Evolutionary conservation across 345 rosid species (phyloP).

Genomic region (Barbarea vulgaris): DNA sequence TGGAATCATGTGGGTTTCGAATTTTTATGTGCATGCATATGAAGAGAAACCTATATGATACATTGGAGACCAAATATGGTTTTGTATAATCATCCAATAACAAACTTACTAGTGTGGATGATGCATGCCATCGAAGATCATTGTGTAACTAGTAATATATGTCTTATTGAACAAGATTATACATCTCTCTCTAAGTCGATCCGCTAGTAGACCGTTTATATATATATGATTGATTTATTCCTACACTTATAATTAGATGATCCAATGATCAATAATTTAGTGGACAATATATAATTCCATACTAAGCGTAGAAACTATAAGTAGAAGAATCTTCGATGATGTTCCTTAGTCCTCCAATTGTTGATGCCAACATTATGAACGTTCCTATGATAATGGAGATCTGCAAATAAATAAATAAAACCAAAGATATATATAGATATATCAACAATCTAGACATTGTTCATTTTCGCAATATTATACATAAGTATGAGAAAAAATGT

Average conservation of each 20-base stretch:
- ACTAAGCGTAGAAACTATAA: slow-evolving; percentile 70
- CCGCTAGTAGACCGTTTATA: neutral
- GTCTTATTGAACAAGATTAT: slow-evolving; percentile 21
- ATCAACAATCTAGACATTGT: neutral
- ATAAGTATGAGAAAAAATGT: neutral
- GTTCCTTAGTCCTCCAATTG: slow-evolving; percentile 90
- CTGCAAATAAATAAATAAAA: slow-evolving; percentile 39
- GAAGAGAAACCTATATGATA: neutral
- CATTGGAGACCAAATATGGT: neutral
- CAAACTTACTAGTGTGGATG: neutral
- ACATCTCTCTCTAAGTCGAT: slow-evolving; percentile 4
- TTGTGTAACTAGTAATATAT: neutral
- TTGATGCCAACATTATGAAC: slow-evolving; percentile 88
- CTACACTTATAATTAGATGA: slow-evolving; percentile 31
- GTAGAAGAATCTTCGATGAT: slow-evolving; percentile 77
- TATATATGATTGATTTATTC: slow-evolving; percentile 22
- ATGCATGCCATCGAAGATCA: neutral
- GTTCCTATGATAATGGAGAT: slow-evolving; percentile 59
- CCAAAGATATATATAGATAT: neutral
- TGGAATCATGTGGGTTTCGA: neutral
- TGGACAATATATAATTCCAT: neutral
- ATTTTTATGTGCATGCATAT: neutral
- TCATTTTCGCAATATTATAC: neutral
- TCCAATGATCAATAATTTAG: slow-evolving; percentile 9
- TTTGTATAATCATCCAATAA: neutral